Conservation (phyloP, 2,329 filamentous ascomycete genomes). For the Xylaria polymorpha region DNA sequence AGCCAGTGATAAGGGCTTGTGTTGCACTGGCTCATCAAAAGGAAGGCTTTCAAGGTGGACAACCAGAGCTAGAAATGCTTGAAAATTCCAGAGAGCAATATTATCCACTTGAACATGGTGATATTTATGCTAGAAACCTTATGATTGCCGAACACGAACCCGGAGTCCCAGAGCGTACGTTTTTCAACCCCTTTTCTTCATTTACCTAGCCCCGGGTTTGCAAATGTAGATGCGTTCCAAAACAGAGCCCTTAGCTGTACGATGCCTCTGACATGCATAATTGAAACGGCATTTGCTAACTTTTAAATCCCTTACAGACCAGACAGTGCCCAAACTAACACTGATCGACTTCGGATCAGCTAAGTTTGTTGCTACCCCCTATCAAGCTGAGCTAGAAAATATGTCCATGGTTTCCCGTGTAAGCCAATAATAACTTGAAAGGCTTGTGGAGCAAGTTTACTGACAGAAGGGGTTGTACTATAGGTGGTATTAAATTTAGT, state of each 20-base stretch:
- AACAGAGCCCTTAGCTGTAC: background rate
- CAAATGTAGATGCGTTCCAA: background rate
- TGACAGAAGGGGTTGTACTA: background rate
- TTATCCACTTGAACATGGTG: background rate
- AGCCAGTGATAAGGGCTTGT: constrained; percentile 21
- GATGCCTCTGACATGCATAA: background rate
- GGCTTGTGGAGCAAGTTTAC: background rate
- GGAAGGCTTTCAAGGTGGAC: background rate
- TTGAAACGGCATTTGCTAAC: background rate
- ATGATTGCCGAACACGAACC: constrained; percentile 11
- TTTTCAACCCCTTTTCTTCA: background rate
- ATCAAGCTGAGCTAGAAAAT: background rate
- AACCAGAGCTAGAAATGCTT: background rate
- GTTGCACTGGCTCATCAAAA: constrained; percentile 14
- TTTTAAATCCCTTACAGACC: constrained; percentile 11
- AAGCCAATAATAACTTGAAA: background rate
- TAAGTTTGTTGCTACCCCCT: background rate
- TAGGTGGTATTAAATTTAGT: background rate
- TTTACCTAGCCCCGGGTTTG: background rate
- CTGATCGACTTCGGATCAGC: constrained; percentile 27
- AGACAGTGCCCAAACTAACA: background rate
- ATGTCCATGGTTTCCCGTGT: background rate
- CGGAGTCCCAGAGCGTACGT: constrained; percentile 15
- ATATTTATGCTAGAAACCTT: constrained; percentile 20
- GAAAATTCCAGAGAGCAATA: background rate